These are phyloP conservation scores for Pyricularia sp. DNA, from an alignment of 2,329 filamentous ascomycete species.

Conservation along the genomic window DNA sequence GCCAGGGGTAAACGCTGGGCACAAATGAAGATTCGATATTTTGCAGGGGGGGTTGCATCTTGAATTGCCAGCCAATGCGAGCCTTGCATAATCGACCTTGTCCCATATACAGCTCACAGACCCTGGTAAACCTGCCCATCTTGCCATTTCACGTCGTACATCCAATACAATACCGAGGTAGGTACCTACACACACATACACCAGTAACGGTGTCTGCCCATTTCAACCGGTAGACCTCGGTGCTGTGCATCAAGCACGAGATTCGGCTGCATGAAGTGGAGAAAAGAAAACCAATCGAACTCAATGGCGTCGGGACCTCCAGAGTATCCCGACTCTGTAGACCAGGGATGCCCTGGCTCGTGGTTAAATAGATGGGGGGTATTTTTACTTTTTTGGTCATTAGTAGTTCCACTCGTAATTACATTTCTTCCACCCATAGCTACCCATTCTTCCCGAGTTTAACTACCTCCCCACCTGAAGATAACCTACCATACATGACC, in stretches of 20 bases:
- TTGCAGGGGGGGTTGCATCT: background rate
- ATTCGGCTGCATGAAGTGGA: background rate
- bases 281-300: background rate
- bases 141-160: background rate
- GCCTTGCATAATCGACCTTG: background rate
- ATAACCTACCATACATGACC: no score
- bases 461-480: background rate
- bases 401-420: background rate
- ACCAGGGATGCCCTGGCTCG: background rate
- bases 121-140: background rate
- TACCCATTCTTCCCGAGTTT: background rate
- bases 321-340: background rate
- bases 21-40: background rate
- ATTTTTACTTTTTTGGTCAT: background rate
- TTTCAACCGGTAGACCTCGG: background rate
- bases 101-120: background rate
- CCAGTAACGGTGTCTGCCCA: background rate
- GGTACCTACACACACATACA: no score
- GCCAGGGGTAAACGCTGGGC: background rate
- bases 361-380: background rate
- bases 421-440: background rate
- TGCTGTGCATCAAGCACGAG: background rate
- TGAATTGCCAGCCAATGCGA: background rate
- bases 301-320: background rate
- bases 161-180: background rate